Base-by-base conservation (phyloP, 2,329 filamentous ascomycete genomes). In the Aspergillus sp. region DNA sequence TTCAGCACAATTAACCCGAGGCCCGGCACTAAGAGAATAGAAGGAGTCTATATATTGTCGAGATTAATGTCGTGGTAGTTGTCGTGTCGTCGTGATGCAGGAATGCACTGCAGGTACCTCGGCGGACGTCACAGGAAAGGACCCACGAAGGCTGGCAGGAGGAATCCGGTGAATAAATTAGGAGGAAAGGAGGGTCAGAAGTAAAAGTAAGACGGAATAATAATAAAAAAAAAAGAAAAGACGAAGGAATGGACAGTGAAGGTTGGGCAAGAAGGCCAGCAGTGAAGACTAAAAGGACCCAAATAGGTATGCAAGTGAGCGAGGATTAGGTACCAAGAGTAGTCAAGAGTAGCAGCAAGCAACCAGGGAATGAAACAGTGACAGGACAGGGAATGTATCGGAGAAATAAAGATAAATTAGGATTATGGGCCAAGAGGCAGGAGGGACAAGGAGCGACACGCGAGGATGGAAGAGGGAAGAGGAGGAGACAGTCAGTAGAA, bases 301-400 rank as follows among this genome's bases (percentile, higher is more conserved):
- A 52, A 45, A 34, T 20, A 47, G 27, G 59, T 49, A 46, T 48
- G 40, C 51, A 59, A 27, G 17, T 60, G 46, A 53, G 51, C 34
- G 42, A 41, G 51, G 37, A 46, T 30, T 34, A 62, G 33, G 45
- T 61, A 50, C 40, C n/a, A 57, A 54, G 58, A 58, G 58, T 44
- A 57, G 20, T 49, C 46, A 48, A 63, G 49, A 51, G 60, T 61
- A 53, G 49, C 33, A 47, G 33, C 34, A 53, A 56, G 48, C 53
- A 52, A 44, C 53, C 51, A 45, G 47, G 62, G 59, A 65, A 66
- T 61, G 61, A 64, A 64, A 61, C 62, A 63, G 58, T 64, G 60
- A 60, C 46, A 58, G 42, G 30, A 20, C 27, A 30, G 27, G 42
- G 12, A 56, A 53, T 51, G 13, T 51, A 47, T 54, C 45, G 49